Evolutionary conservation across 2,329 filamentous ascomycete genomes (phyloP).

Genomic region (Trichoderma sp.): DNA sequence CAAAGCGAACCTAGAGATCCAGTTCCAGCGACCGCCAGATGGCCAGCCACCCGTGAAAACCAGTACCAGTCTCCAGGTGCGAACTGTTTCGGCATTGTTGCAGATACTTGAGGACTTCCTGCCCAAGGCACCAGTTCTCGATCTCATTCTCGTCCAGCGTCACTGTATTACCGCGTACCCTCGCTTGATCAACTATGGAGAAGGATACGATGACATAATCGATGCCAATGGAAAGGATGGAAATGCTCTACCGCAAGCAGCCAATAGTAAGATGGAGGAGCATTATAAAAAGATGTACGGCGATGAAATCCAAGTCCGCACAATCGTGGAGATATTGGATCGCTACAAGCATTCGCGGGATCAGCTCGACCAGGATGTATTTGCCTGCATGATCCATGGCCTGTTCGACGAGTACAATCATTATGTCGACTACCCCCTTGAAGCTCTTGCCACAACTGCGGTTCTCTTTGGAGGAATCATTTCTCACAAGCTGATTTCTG

Average conservation of each 20-base stretch:
- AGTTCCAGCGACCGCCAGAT: slow-evolving; percentile 70
- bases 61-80: slow-evolving; percentile 77
- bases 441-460: slow-evolving; percentile 91
- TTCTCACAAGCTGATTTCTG: slow-evolving; percentile 86
- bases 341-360: slow-evolving; percentile 86
- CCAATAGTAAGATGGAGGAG: slow-evolving; percentile 92
- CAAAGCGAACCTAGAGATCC: slow-evolving; percentile 79
- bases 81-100: slow-evolving; percentile 79
- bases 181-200: slow-evolving; percentile 91
- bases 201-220: slow-evolving; percentile 89
- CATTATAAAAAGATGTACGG: slow-evolving; percentile 98
- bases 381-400: slow-evolving; percentile 97
- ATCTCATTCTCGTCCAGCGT: slow-evolving; percentile 79
- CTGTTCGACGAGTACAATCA: slow-evolving; percentile 97
- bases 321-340: slow-evolving; percentile 81
- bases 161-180: slow-evolving; percentile 92
- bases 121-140: slow-evolving; percentile 59
- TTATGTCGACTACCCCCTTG: slow-evolving; percentile 93
- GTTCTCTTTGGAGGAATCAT: slow-evolving; percentile 97
- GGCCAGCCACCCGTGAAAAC: slow-evolving; percentile 56
- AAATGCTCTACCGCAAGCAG: slow-evolving; percentile 76
- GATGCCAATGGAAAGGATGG: slow-evolving; percentile 78
- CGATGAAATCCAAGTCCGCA: slow-evolving; percentile 80
- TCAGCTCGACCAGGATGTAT: slow-evolving; percentile 85
- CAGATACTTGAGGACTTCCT: slow-evolving; percentile 74